Conservation (phyloP, 163 green algal genomes). For the Coccomyxa subellipsoidea region DNA sequence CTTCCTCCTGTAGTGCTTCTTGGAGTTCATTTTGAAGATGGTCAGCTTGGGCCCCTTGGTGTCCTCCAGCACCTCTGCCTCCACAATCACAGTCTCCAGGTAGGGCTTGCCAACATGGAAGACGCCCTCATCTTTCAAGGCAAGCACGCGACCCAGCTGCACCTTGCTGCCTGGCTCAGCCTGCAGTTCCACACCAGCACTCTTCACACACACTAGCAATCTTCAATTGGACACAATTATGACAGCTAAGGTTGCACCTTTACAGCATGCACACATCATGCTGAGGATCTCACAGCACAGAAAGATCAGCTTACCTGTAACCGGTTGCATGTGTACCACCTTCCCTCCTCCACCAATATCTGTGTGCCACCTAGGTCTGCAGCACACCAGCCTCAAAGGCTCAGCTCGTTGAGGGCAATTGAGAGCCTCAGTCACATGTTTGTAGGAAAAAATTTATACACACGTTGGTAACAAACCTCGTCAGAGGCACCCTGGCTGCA, state of each 20-base stretch:
- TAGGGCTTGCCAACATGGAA: slow-evolving; percentile 81
- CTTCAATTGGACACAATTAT: no score
- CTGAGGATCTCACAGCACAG: no score
- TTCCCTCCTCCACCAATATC: slow-evolving; percentile 90
- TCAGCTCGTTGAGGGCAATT: slow-evolving; percentile 7
- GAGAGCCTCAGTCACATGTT: no score
- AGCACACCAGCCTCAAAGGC: slow-evolving; percentile 43
- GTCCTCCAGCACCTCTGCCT: slow-evolving; percentile 90
- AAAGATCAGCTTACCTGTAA: slow-evolving; percentile 70
- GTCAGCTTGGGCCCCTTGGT: slow-evolving; percentile 78
- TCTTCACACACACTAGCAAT: no score
- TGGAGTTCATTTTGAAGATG: slow-evolving; percentile 88
- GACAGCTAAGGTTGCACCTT: no score
- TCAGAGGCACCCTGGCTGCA: no score
- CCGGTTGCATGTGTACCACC: slow-evolving; percentile 88
- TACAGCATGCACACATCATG: no score
- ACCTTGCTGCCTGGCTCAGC: slow-evolving; percentile 79
- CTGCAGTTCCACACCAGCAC: slow-evolving; percentile 79
- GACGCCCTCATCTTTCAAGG: slow-evolving; percentile 73
- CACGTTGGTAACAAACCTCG: no score
- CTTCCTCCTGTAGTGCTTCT: slow-evolving; percentile 89
- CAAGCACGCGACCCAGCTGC: slow-evolving; percentile 87
- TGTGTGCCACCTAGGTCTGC: slow-evolving; percentile 83
- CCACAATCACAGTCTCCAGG: slow-evolving; percentile 74
- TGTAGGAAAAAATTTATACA: no score